Percentiles rank a stretch among this genome's conserved stretches.
Conservation (phyloP, 2,329 filamentous ascomycete genomes). For the Calonectria fujianensis region DNA sequence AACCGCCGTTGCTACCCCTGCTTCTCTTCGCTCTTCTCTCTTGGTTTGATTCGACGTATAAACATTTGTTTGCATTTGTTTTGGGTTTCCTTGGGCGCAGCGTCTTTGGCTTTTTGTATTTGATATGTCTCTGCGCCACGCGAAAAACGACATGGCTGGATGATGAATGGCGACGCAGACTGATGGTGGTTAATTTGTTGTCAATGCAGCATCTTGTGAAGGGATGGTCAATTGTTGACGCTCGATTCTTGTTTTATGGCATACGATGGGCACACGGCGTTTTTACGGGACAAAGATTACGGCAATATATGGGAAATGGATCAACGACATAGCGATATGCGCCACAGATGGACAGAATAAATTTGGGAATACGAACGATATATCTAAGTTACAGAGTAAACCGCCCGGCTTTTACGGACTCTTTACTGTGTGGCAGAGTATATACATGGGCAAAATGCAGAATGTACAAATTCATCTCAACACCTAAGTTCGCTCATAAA, state of each 20-base stretch:
- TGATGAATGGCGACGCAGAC: conserved; percentile 18
- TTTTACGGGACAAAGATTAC: conserved; percentile 16
- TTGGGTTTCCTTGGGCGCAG: conserved; percentile 22
- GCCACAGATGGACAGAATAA: conserved; percentile 18
- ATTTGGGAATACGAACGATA: conserved; percentile 12
- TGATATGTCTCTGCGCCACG: not conserved
- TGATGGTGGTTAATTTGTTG: conserved; percentile 32
- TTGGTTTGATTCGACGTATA: conserved; percentile 18
- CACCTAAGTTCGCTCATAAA: not conserved
- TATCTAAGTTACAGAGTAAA: not conserved
- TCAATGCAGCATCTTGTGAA: conserved; percentile 10
- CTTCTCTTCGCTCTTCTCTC: not conserved
- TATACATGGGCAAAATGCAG: conserved; percentile 13
- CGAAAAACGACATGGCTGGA: conserved; percentile 22
- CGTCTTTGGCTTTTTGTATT: conserved; percentile 8
- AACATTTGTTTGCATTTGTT: conserved; percentile 3
- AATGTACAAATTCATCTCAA: conserved; percentile 22
- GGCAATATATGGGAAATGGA: conserved; percentile 21
- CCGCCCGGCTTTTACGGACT: not conserved
- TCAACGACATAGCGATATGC: conserved; percentile 30
- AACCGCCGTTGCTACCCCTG: not conserved
- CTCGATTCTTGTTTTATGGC: conserved; percentile 4
- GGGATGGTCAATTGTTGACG: not conserved
- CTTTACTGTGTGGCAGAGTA: not conserved
- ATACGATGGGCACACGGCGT: conserved; percentile 24